Evolutionary conservation across 192 early-diverging fungal species (phyloP), one percentile per base, ranked within the genome.

Genomic region (Helicostylum pulchrum): DNA sequence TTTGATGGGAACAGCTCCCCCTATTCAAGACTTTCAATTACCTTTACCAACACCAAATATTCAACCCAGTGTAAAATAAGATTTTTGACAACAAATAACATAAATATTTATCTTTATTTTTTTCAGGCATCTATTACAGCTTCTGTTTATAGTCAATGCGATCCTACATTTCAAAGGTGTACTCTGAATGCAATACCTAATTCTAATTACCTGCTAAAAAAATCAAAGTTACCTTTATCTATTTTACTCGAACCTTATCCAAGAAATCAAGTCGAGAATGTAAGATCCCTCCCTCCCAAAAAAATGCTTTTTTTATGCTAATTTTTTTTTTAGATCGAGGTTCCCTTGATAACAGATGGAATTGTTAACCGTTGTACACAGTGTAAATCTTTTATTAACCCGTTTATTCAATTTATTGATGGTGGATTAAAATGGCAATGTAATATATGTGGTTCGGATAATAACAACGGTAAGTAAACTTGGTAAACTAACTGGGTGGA

Each of bases 321-420:
- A 15, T 49, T n/a, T 4, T 14, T 36, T 36, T 51, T 23, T 53
- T 75, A 87, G 71, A 82, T 82, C 8, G 80, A 87, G 49, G 87
- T 97, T 8, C 94, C 94, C 2, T 85, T 94, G 3, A 86, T 95
- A 36, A 83, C 89, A 19, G 88, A 95, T 57, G 83, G 85, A 14
- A 81, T 86, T 53, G 92, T 98, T 73, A 91, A 92, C 53, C 86
- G 95, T 20, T 98, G 96, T 78, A 78, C 91, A n/a, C 77, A 92
- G 17, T 98, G 96, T 78, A 81, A 94, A 53, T 88, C 92, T 3
- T 98, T 97, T 67, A 93, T 98, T 69, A 97, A 97, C 61, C 96
- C 96, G 8, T 98, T 89, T 73, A 87, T 96, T 7, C 83, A 83
- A 49, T 98, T 96, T 80, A 85, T 90, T 1, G 96, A 98, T 61